Base-by-base conservation (phyloP, 106 monocot species). In the Dioscorea dumetorum region DNA sequence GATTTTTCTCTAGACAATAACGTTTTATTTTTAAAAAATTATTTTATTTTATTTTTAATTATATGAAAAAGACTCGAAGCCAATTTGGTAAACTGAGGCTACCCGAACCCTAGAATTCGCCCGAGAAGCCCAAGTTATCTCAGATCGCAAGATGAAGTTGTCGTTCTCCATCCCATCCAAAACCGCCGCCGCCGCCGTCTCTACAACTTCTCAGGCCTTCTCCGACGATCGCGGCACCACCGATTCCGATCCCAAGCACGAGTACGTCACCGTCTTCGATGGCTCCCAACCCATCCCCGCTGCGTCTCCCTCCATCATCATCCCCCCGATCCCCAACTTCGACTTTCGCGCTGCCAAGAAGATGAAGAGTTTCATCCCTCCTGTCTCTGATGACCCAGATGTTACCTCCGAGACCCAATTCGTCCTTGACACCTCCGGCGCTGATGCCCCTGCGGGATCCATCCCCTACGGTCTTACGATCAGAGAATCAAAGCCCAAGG, bases 261-360 rank as follows among this genome's bases (percentile, higher is more conserved):
- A 87, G 33, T 93, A 81, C 72, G 85, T 99, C 76, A 93, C 90
- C 60, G 87, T 67, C 9, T 99, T 99, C 81, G 90, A 92, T 74
- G 74, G 90, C n/a, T 77, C 90, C 23, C 50, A 80, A 76, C 66
- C 82, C 67, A 80, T 82, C 32, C 33, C 80, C 51, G 66, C 57
- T 18, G 66, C 67, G 12, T 50, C 76, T 4, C 0, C 67, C 22
- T 35, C 52, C 23, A 41, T 48, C 63, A 72, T 85, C 62, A 93
- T 90, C 73, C 28, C 93, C 17, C 99, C 99, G 5, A 76, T 87
- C 75, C 78, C 80, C 35, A 99, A 93, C 85, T 58, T 73, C 64
- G 80, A 78, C 75, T 73, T 60, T 77, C 54, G 77, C 24, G 48
- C 68, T 57, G 23, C 67, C 67, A 80, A 77, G 61, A 71, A 72